Conservation (phyloP, 768 basidiomycete species). For the Suillus decipiens region DNA sequence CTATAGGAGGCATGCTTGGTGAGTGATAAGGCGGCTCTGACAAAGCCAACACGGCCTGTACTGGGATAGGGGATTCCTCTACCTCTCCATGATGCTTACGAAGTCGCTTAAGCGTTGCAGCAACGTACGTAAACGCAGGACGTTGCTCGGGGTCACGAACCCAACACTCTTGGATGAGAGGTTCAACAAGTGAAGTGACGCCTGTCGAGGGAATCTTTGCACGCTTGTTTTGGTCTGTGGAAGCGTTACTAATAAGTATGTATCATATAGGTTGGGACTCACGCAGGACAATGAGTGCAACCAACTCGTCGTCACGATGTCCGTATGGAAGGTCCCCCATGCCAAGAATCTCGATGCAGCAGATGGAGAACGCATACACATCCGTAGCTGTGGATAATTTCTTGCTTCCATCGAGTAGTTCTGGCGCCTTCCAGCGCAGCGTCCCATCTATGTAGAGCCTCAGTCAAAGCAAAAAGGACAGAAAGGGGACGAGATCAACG, state of each 20-base stretch:
- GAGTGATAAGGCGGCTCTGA: constrained; percentile 20
- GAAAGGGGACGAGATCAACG: constrained; percentile 20
- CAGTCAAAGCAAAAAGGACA: not conserved
- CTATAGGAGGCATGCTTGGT: constrained; percentile 44
- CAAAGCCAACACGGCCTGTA: constrained; percentile 24
- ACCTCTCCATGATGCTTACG: constrained; percentile 40
- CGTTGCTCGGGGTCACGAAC: constrained; percentile 49
- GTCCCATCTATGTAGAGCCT: constrained; percentile 50
- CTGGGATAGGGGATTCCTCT: constrained; percentile 32
- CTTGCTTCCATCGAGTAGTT: constrained; percentile 53
- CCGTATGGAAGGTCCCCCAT: constrained; percentile 66
- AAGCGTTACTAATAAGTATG: constrained; percentile 17
- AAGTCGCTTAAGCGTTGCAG: constrained; percentile 45
- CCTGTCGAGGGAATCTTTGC: constrained; percentile 47
- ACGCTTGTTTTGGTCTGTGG: constrained; percentile 50
- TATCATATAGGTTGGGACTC: constrained; percentile 21
- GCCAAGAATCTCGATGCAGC: constrained; percentile 62
- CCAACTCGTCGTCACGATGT: constrained; percentile 48
- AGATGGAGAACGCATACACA: constrained; percentile 70
- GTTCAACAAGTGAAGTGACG: constrained; percentile 35
- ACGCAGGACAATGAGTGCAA: constrained; percentile 55
- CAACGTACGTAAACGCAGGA: constrained; percentile 53
- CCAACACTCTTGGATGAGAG: constrained; percentile 61
- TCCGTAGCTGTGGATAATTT: constrained; percentile 57
- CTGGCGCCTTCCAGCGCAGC: constrained; percentile 72